Evolutionary conservation across 768 basidiomycete genomes (phyloP), one percentile per base, ranked within the genome.

Genomic region (Kondoa malvinella): DNA sequence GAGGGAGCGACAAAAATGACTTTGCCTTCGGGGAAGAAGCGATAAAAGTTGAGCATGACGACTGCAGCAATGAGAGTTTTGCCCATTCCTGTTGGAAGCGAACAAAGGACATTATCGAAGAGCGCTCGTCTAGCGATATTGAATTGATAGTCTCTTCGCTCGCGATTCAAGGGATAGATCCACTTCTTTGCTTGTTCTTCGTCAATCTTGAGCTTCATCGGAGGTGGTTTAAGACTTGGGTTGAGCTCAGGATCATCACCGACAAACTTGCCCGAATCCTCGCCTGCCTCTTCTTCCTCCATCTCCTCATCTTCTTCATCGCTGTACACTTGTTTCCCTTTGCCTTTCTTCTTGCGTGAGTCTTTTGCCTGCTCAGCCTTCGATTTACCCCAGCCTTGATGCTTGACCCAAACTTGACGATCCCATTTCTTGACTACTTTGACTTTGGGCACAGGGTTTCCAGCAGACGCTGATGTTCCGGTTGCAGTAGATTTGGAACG

Each of bases 1-100:
- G 95, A 92, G 1, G 94, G 94, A 0, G 94, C 94, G 59, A 96
- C 85, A 74, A 99, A 99, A 33, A 97, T 82, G 17, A 97, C 86
- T 73, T 90, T 92, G 21, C 89, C 89, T 60, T 86, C 81, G 0
- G 92, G 89, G 76, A 88, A 94, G 91, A 91, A 94, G 34, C 88
- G 85, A 73, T 91, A 94, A 70, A 68, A 70, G 68, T 73, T 71
- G 66, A 72, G 69, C 94, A 99, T 96, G 26, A 99, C 83, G 1
- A 89, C 90, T 0, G 94, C 92, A 2, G 95, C 95, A 69, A 99
- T 87, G 74, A 99, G 97, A 0, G 95, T 99, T 79, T 99, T 99
- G 17, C 95, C 95, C 15, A 97, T 79, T 58, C 95, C 95, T 0
- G 95, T 99, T 1, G 95, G 95, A 16, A 99, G 79, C 0, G 92